These are phyloP conservation scores for Zopfochytrium polystomum DNA, from an alignment of 371 early-diverging fungal genomes.

Conservation along the genomic window DNA sequence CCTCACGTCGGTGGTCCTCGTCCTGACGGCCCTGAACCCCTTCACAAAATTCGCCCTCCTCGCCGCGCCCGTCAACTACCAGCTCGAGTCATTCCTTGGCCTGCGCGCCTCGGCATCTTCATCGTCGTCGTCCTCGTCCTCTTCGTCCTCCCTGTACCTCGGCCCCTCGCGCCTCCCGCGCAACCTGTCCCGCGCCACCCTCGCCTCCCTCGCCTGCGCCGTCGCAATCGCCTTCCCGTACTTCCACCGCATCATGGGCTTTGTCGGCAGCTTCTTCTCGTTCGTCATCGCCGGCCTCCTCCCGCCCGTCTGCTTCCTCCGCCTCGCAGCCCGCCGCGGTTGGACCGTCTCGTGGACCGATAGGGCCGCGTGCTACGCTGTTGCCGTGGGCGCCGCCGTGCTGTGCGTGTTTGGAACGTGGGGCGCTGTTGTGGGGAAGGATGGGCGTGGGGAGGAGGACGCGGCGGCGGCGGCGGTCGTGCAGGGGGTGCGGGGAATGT, in stretches of 20 bases:
- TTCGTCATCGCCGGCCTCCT: conserved; percentile 60
- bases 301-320: conserved; percentile 54
- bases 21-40: conserved; percentile 66
- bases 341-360: no score
- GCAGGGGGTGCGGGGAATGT: no score
- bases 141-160: no score
- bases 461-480: no score
- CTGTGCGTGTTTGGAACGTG: no score
- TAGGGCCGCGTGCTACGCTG: no score
- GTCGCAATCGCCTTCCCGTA: conserved; percentile 57
- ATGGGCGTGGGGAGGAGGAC: no score
- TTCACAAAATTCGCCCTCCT: conserved; percentile 67
- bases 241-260: conserved; percentile 66
- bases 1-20: conserved; percentile 56
- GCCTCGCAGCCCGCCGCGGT: conserved; percentile 32
- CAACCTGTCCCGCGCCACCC: conserved; percentile 1
- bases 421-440: no score
- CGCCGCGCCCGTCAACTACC: conserved; percentile 58
- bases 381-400: no score
- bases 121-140: conserved; percentile 3
- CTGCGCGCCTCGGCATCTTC: conserved; percentile 2
- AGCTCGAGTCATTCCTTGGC: conserved; percentile 42
- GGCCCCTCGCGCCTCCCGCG: conserved; percentile 2
- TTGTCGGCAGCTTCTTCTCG: conserved; percentile 65
- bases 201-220: conserved; percentile 45